Evolutionary conservation across 768 basidiomycete genomes (phyloP), one percentile per base, ranked within the genome.

Genomic region (Leccinellum luteum): DNA sequence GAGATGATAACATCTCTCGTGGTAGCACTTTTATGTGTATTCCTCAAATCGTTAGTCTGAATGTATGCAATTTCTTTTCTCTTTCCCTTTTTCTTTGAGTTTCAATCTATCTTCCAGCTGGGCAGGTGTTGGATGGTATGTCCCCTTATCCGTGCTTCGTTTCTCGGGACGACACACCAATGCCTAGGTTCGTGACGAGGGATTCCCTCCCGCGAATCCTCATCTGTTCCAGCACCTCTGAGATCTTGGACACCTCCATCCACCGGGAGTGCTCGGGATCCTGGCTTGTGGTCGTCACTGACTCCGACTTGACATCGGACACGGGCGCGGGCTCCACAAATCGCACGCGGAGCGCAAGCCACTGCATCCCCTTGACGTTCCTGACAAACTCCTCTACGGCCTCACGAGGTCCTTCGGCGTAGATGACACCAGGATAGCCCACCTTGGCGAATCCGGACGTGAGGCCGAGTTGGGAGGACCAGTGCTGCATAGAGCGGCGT

Each of bases 371-470:
- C 66, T 86, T 89, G 54, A 90, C 80, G 52, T 85, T 86, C 19
- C 67, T 73, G 1, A 87, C 81, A 61, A 89, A 89, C 61, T 85
- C 83, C 63, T 85, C 79, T 13, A 90, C 74, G 48, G 80, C 73
- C 8, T 76, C 71, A 44, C 75, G 74, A 19, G 63, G 62, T 8
- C 88, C 89, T 66, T 84, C 76, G n/a, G 79, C 85, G 55, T 89
- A 92, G 45, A 92, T 87, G 47, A 89, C 76, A 4, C 88, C 89
- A 13, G 89, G 89, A 68, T 90, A 81, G 0, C 89, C 88, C 9
- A 86, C 78, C 70, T 90, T 91, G 1, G 87, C 84, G 66, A 90
- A 91, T 0, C 90, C 89, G 1, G 73, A 43, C 2, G 41, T 61
- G 13, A 90, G 62, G 4, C 71, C 71, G 41, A 89, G 78, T 7